A percentile compares a stretch with the other conserved stretches of the same genome.
phyloP scores from a whole-genome alignment of 129 eudicot genomes.

The Tagetes patula region DNA sequence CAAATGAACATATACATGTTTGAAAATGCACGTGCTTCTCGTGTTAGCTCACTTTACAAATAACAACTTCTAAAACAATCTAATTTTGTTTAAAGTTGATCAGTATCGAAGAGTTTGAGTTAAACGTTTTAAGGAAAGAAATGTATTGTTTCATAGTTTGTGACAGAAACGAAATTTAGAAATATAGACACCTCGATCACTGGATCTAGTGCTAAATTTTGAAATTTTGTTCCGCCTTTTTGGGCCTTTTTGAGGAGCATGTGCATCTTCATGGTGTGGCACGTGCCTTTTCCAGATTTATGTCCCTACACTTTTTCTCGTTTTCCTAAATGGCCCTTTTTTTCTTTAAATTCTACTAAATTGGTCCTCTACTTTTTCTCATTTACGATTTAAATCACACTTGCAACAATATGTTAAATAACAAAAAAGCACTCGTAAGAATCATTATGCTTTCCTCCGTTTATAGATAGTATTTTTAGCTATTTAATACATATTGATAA shows the following conservation, averaged over 20 bases:
- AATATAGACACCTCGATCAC: background rate
- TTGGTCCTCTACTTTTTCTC: background rate
- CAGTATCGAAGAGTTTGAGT: too few relatives aligned
- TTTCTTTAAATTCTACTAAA: background rate
- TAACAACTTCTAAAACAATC: too few relatives aligned
- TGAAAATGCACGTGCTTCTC: too few relatives aligned
- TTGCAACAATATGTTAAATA: too few relatives aligned
- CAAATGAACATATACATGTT: too few relatives aligned
- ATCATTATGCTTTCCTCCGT: too few relatives aligned
- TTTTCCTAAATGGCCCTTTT: background rate
- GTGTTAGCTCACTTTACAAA: too few relatives aligned
- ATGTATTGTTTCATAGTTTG: background rate
- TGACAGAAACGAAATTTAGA: background rate
- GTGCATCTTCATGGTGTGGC: slow-evolving; percentile 41
- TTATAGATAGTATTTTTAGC: too few relatives aligned
- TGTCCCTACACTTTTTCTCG: slow-evolving; percentile 18
- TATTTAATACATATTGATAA: too few relatives aligned
- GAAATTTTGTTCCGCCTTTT: slow-evolving; percentile 43
- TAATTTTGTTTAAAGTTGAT: too few relatives aligned
- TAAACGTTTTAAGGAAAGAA: background rate
- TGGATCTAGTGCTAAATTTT: slow-evolving; percentile 27
- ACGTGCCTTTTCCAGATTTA: slow-evolving; percentile 46
- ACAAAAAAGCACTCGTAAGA: too few relatives aligned
- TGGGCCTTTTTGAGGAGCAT: slow-evolving; percentile 43
- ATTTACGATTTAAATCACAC: background rate